Evolutionary conservation across 2,329 filamentous ascomycete genomes (phyloP).

Genomic region (Claviceps capensis): DNA sequence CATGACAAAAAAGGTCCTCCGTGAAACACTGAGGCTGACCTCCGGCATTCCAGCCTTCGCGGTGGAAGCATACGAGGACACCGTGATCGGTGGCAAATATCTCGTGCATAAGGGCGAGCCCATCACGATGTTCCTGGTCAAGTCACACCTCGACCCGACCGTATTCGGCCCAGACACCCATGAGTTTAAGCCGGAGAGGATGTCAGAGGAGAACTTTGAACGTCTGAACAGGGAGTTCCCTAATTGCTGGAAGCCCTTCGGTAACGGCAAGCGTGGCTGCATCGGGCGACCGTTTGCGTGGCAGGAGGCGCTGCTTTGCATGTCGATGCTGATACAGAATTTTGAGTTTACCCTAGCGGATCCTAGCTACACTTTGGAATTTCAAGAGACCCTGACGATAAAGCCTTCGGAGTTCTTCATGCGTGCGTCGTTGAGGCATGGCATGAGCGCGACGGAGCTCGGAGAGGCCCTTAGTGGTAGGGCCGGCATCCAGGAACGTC

Average conservation of each 20-base stretch:
- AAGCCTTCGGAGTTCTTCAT: slow-evolving; percentile 53
- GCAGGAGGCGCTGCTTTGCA: slow-evolving; percentile 53
- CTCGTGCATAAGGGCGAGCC: slow-evolving; percentile 37
- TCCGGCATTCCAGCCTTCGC: slow-evolving; percentile 46
- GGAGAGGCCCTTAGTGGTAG: slow-evolving; percentile 29
- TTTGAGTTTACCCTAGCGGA: slow-evolving; percentile 54
- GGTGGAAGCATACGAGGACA: slow-evolving; percentile 38
- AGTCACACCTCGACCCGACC: slow-evolving; percentile 45
- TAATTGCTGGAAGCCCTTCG: slow-evolving; percentile 60
- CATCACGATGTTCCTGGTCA: slow-evolving; percentile 34
- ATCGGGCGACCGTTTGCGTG: slow-evolving; percentile 63
- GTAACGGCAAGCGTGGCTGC: slow-evolving; percentile 55
- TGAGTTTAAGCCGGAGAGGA: slow-evolving; percentile 56
- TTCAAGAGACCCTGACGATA: slow-evolving; percentile 44
- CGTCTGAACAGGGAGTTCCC: slow-evolving; percentile 45
- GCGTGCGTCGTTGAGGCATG: slow-evolving; percentile 39
- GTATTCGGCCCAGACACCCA: slow-evolving; percentile 53
- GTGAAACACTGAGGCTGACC: slow-evolving; percentile 50
- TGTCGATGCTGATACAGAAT: slow-evolving; percentile 54
- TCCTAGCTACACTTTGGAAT: slow-evolving; percentile 41
- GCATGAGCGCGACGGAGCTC: slow-evolving; percentile 30
- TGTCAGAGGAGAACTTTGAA: slow-evolving; percentile 55
- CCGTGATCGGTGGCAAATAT: slow-evolving; percentile 48
- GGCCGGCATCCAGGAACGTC: slow-evolving; percentile 8
- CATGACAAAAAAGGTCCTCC: slow-evolving; percentile 30